Evolutionary conservation across 2,329 filamentous ascomycete genomes (phyloP).

Genomic region (Colletotrichum zoysiae): DNA sequence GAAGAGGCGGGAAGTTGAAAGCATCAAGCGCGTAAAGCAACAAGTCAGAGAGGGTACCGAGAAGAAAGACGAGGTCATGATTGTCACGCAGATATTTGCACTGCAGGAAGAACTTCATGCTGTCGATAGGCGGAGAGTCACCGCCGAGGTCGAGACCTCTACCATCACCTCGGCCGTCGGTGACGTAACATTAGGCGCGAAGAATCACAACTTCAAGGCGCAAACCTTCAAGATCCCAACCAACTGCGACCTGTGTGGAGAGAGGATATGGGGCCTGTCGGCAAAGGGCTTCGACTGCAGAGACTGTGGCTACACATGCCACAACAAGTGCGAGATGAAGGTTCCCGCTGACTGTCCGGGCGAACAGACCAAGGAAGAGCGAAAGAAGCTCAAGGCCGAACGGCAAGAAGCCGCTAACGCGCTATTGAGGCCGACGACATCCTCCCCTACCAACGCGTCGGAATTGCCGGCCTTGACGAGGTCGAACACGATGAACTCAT

Average conservation of each 20-base stretch:
- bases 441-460: constrained; percentile 58
- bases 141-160: constrained; percentile 91
- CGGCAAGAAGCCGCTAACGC: constrained; percentile 83
- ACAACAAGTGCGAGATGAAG: constrained; percentile 99
- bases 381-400: constrained; percentile 90
- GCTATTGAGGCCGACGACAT: constrained; percentile 59
- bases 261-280: constrained; percentile 96
- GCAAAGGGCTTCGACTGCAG: constrained; percentile 97
- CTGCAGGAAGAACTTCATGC: constrained; percentile 89
- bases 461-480: constrained; percentile 78
- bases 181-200: constrained; percentile 90
- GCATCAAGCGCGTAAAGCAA: constrained; percentile 78
- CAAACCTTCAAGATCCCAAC: constrained; percentile 99
- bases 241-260: constrained; percentile 96
- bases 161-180: constrained; percentile 93
- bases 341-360: constrained; percentile 96
- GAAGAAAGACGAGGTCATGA: constrained; percentile 87
- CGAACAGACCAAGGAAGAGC: constrained; percentile 93
- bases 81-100: constrained; percentile 85
- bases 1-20: constrained; percentile 87
- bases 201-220: constrained; percentile 98
- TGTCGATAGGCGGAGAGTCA: constrained; percentile 84
- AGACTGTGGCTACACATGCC: constrained; percentile 97
- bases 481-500: constrained; percentile 89
- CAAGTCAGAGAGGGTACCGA: constrained; percentile 85